phyloP scores from a whole-genome alignment of 1,284 basidiomycete species.

The Taiwanofungus camphoratus region DNA sequence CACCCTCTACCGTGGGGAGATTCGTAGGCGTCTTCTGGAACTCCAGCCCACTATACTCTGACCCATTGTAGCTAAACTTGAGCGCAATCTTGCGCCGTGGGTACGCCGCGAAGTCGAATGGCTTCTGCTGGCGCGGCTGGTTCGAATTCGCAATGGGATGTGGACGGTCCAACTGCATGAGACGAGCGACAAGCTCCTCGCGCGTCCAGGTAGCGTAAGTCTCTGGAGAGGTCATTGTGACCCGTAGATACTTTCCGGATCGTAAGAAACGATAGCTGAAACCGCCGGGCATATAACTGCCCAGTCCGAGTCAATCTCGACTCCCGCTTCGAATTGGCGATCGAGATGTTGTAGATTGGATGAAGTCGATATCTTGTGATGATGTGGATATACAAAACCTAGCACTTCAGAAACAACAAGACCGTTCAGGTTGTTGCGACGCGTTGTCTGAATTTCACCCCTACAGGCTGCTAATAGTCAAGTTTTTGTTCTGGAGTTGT shows the following conservation, averaged over 20 bases:
- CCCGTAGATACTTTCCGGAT: slow-evolving; percentile 15
- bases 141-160: slow-evolving; percentile 8
- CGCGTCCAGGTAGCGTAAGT: slow-evolving; percentile 55
- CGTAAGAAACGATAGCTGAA: slow-evolving; percentile 22
- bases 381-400: too few species aligned
- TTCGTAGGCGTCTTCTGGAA: slow-evolving; percentile 66
- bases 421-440: too few species aligned
- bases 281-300: slow-evolving; percentile 20
- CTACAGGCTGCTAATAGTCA: too few species aligned
- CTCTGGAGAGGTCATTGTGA: slow-evolving; percentile 14
- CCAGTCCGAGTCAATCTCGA: too few species aligned
- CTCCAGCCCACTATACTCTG: slow-evolving; percentile 88
- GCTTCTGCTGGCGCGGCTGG: slow-evolving; percentile 19
- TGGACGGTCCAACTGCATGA: slow-evolving; percentile 46
- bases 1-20: slow-evolving; percentile 87
- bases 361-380: too few species aligned
- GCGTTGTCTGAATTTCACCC: too few species aligned
- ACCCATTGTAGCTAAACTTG: slow-evolving; percentile 90
- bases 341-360: too few species aligned
- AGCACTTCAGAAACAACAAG: too few species aligned
- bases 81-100: slow-evolving; percentile 86
- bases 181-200: slow-evolving; percentile 61
- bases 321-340: too few species aligned
- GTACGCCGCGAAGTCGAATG: slow-evolving; percentile 64
- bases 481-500: too few species aligned